phyloP scores from a whole-genome alignment of 495 filamentous ascomycete species.

The Aspergillus ostianus region DNA sequence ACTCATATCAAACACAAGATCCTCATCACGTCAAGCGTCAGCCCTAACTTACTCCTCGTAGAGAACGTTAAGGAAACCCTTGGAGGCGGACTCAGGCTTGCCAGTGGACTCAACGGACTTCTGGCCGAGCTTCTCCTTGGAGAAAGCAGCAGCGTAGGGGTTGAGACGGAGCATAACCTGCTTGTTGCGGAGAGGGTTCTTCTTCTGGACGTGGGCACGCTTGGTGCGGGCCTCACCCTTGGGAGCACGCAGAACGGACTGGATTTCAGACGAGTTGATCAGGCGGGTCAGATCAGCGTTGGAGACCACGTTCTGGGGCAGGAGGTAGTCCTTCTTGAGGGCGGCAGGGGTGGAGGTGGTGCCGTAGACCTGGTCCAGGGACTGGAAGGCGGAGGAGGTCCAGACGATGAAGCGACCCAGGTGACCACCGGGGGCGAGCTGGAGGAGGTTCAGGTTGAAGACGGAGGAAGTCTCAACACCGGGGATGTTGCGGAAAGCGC shows the following conservation, averaged over 20 bases:
- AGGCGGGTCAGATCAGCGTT: constrained; percentile 93
- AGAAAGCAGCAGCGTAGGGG: constrained; percentile 88
- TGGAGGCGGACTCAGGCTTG: constrained; percentile 52
- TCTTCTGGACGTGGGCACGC: constrained; percentile 91
- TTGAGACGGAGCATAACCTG: constrained; percentile 96
- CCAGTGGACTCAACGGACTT: constrained; percentile 48
- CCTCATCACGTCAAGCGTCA: neutral
- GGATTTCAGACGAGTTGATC: constrained; percentile 98
- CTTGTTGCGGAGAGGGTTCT: constrained; percentile 98
- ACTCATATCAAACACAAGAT: constrained; percentile 16
- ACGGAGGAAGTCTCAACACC: constrained; percentile 97
- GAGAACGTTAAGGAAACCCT: constrained; percentile 51
- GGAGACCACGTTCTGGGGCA: constrained; percentile 81
- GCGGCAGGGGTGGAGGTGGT: constrained; percentile 77
- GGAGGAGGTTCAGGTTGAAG: constrained; percentile 94
- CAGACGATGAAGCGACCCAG: constrained; percentile 98
- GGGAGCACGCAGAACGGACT: constrained; percentile 84
- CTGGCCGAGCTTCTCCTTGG: constrained; percentile 76
- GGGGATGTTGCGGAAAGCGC: constrained; percentile 95
- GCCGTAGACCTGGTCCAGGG: constrained; percentile 95
- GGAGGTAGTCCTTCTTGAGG: constrained; percentile 97
- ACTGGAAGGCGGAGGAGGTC: constrained; percentile 94
- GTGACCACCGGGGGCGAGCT: constrained; percentile 97
- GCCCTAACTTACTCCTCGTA: constrained; percentile 49
- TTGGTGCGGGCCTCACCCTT: constrained; percentile 89